Evolutionary conservation across 371 early-diverging fungal genomes (phyloP), one percentile per base, ranked within the genome.

Genomic region (Mortierella sp.): DNA sequence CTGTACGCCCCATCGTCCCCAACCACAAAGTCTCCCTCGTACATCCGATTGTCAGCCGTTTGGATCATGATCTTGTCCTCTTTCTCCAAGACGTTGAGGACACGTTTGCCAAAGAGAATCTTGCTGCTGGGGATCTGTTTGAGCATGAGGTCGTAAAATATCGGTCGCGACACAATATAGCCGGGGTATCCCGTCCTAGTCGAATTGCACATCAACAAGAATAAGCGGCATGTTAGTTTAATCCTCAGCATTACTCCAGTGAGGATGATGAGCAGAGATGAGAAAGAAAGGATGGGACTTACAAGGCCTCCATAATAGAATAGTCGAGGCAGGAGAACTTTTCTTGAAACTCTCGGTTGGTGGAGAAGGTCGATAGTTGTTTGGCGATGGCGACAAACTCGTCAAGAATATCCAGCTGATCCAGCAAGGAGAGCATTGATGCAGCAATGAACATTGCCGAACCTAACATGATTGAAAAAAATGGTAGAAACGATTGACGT

Each of bases 1-100:
- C 61, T 61, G 48, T 74, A 52, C 14, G 74, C 68, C 10, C 74
- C 74, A 41, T 74, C 74, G 9, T 68, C 74, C 7, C 74, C 74
- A 22, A 75, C 50, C 8, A 75, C 24, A 39, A 75, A 55, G 31
- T 75, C 70, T 19, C 68, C 69, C 4, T 37, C 41, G 34, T 68
- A 53, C 24, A 40, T 26, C 22, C 65, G 26, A 11, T 64, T 69
- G 53, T 75, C 75, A 4, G 41, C 37, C 19, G 44, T 50, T 1
- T 47, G 37, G 11, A 69, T 19, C 2, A 43, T 44, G 1, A 75
- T 70, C n/a, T 43, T 37, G 14, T 52, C 50, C 2, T 69, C 64
- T 11, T 41, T 44, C 44, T 75, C 50, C 52, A 19, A 5, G 5
- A 75, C 31, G 10, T 24, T 34, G 6, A 64, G 24, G 6, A 73